phyloP scores from a whole-genome alignment of 768 basidiomycete species.

The Termitomyces sp. region DNA sequence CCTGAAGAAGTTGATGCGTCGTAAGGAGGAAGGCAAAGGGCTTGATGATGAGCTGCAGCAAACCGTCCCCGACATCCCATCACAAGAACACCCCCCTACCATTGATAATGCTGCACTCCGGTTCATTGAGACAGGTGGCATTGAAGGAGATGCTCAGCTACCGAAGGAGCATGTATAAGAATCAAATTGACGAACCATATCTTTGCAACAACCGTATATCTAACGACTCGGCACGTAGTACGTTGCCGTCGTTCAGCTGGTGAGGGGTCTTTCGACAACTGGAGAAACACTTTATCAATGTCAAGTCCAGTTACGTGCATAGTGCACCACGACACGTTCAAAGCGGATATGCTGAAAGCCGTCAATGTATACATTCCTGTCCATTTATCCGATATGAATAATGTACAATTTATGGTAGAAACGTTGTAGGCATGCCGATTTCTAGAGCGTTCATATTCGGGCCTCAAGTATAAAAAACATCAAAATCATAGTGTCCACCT shows the following conservation, averaged over 20 bases:
- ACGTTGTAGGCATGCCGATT: too few relatives aligned
- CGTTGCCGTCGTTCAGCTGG: neutral
- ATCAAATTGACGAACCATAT: neutral
- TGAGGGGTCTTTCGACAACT: neutral
- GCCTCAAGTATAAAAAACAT: too few relatives aligned
- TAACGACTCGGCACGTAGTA: neutral
- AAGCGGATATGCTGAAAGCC: too few relatives aligned
- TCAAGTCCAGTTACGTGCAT: neutral
- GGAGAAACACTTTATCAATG: neutral
- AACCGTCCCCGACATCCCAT: neutral
- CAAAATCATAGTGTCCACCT: too few relatives aligned
- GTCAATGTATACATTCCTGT: too few relatives aligned
- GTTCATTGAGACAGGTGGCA: slow-evolving; percentile 29
- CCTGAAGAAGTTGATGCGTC: slow-evolving; percentile 13
- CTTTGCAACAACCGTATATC: neutral
- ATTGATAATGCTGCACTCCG: slow-evolving; percentile 22
- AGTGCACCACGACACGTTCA: too few relatives aligned
- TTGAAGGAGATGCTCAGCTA: slow-evolving; percentile 10
- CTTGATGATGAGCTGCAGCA: neutral
- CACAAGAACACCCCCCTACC: neutral
- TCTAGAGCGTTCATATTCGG: too few relatives aligned
- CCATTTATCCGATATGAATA: too few relatives aligned
- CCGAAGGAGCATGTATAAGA: slow-evolving; percentile 4
- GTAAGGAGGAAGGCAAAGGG: neutral
- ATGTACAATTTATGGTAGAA: too few relatives aligned